phyloP scores from a whole-genome alignment of 2,329 filamentous ascomycete species.

The Gliomastix tumulicola region DNA sequence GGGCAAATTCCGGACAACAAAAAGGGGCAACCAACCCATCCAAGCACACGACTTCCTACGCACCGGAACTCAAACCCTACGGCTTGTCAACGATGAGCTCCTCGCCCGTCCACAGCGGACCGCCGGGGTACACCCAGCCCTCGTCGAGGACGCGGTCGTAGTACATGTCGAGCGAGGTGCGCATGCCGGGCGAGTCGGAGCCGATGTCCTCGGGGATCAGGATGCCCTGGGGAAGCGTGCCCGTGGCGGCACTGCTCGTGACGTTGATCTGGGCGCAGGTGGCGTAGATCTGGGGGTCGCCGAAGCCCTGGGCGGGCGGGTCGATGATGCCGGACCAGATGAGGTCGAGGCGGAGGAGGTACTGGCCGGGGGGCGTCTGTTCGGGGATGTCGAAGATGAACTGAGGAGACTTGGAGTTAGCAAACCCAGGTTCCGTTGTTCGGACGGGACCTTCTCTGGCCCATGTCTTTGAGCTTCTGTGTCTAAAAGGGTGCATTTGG shows the following conservation, averaged over 20 bases:
- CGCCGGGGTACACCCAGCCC: conserved; percentile 2
- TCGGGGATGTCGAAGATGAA: conserved; percentile 9
- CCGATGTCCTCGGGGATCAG: conserved; percentile 1
- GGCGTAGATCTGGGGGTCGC: conserved; percentile 2
- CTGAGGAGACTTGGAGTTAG: too few relatives aligned
- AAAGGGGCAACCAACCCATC: too few relatives aligned
- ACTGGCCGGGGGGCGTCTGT: conserved; percentile 9
- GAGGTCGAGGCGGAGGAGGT: conserved; percentile 7
- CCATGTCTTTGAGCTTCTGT: too few relatives aligned
- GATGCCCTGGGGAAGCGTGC: conserved; percentile 2
- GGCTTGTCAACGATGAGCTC: conserved; percentile 1
- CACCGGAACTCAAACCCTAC: too few relatives aligned
- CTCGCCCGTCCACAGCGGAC: conserved; percentile 1
- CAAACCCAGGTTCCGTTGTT: too few relatives aligned
- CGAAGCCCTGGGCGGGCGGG: neutral
- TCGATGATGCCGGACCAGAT: conserved; percentile 1
- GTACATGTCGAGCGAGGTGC: conserved; percentile 1
- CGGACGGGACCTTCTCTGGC: too few relatives aligned
- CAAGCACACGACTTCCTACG: too few relatives aligned
- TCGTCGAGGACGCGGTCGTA: neutral
- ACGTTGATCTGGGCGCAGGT: conserved; percentile 3
- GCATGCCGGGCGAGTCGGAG: neutral
- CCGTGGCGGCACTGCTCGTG: neutral
- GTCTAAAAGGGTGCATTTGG: too few relatives aligned
- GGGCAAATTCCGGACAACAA: too few relatives aligned